Conservation (phyloP, 257 asterid species). For the Solanum pennellii region DNA sequence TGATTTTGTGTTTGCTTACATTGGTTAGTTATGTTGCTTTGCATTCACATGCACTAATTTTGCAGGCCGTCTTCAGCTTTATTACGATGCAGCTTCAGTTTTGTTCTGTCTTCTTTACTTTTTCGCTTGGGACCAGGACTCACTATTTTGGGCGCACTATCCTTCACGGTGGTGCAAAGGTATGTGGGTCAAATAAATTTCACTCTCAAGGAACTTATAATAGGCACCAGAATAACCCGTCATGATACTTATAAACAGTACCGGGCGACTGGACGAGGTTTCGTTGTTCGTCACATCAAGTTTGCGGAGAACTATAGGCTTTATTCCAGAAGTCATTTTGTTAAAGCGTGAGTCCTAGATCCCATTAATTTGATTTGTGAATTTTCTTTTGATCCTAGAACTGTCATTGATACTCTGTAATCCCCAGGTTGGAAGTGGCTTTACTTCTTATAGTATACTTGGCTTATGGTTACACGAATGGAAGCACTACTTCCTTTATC, state of each 20-base stretch:
- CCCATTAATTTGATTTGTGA: background rate
- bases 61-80: constrained; percentile 94
- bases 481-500: constrained; percentile 62
- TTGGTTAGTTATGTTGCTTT: background rate
- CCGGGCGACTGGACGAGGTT: constrained; percentile 98
- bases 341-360: constrained; percentile 54
- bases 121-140: constrained; percentile 89
- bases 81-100: constrained; percentile 99
- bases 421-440: constrained; percentile 88
- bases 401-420: background rate
- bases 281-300: constrained; percentile 92
- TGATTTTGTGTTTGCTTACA: background rate
- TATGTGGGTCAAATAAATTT: constrained; percentile 11
- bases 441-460: constrained; percentile 80
- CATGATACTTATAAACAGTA: constrained; percentile 40
- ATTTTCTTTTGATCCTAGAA: background rate
- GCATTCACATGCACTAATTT: background rate
- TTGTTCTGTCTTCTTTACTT: constrained; percentile 90
- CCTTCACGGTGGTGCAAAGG: constrained; percentile 99
- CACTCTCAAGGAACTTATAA: background rate
- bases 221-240: constrained; percentile 6
- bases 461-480: constrained; percentile 66
- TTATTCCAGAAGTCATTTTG: constrained; percentile 95
- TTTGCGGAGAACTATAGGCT: constrained; percentile 95
- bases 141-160: constrained; percentile 98